Conservation (phyloP, 352 stramenopile genomes). For the Pythium apleroticum region DNA sequence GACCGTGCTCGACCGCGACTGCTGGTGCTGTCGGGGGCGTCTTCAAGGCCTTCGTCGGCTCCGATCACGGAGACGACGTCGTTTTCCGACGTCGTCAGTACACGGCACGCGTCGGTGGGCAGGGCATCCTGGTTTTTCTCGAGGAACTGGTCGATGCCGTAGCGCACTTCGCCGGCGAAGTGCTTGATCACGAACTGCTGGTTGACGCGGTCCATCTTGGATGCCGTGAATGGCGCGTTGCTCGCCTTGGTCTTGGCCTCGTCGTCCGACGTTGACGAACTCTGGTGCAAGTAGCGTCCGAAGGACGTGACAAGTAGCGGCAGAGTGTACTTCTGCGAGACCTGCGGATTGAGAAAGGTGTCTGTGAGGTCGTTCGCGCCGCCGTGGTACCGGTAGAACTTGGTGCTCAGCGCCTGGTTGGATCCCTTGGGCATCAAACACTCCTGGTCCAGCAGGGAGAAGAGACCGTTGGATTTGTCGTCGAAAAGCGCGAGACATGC, state of each 20-base stretch:
- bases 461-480: slow-evolving; percentile 75
- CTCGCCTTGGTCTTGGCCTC: slow-evolving; percentile 36
- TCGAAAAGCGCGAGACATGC: slow-evolving; percentile 83
- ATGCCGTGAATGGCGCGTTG: slow-evolving; percentile 66
- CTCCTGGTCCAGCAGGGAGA: slow-evolving; percentile 82
- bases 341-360: slow-evolving; percentile 37
- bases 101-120: slow-evolving; percentile 53
- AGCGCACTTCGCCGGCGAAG: slow-evolving; percentile 78
- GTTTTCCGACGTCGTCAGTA: slow-evolving; percentile 63
- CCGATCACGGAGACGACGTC: slow-evolving; percentile 62
- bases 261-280: slow-evolving; percentile 27
- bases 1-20: slow-evolving; percentile 18
- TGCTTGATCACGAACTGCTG: slow-evolving; percentile 82
- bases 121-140: slow-evolving; percentile 88
- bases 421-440: slow-evolving; percentile 84
- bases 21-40: slow-evolving; percentile 19
- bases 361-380: slow-evolving; percentile 28
- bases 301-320: slow-evolving; percentile 67
- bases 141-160: slow-evolving; percentile 78
- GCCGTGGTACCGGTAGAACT: slow-evolving; percentile 81
- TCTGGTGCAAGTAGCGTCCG: slow-evolving; percentile 53
- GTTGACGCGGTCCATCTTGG: slow-evolving; percentile 83
- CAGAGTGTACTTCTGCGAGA: slow-evolving; percentile 47
- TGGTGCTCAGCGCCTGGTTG: slow-evolving; percentile 75
- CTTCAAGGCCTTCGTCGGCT: slow-evolving; percentile 50